Evolutionary conservation across 495 filamentous ascomycete species (phyloP), one percentile per base, ranked within the genome.

Genomic region (Podospora comata): DNA sequence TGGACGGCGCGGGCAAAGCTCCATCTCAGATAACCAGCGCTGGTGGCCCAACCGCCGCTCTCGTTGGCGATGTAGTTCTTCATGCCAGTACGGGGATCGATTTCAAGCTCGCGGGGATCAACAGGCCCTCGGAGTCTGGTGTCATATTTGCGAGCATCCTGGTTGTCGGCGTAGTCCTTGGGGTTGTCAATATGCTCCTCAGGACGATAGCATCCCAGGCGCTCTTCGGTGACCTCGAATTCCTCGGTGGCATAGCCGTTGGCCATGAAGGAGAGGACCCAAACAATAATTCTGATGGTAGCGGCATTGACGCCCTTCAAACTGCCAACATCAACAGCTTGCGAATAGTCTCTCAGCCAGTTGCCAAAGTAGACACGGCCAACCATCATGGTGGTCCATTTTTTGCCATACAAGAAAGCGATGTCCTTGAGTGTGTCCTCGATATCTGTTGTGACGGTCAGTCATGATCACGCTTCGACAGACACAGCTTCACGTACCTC

Each of bases 51-150:
- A 62, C 83, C 82, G 3, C 94, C 92, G 7, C 73, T 76, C 76
- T 97, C 95, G 71, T 97, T 98, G 55, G 94, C 90, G 69, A 99
- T 97, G 78, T 99, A 99, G 76, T 98, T 97, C 80, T 99, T 99
- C 94, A 99, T 97, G 15, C 92, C 93, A 4, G 93, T 97, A 4
- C 89, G 77, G 4, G 82, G 84, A 74, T 98, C 95, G 62, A 98
- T 85, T 32, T 92, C 90, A 23, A 96, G 87, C 73, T 99, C 95
- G 26, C 85, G 74, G 1, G 86, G 86, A 57, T 84, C 80, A 18
- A 98, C 86, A 0, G 91, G 94, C 2, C 86, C 87, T 48, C 95
- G 88, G 13, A 98, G 86, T 13, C 95, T 89, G n/a, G 84, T 79
- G 74, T 99, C 95, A 74, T 85, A 96, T 71, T 90, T 84, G 64